Evolutionary conservation across 352 stramenopile genomes (phyloP).

Genomic region (Phytophthora cactorum): DNA sequence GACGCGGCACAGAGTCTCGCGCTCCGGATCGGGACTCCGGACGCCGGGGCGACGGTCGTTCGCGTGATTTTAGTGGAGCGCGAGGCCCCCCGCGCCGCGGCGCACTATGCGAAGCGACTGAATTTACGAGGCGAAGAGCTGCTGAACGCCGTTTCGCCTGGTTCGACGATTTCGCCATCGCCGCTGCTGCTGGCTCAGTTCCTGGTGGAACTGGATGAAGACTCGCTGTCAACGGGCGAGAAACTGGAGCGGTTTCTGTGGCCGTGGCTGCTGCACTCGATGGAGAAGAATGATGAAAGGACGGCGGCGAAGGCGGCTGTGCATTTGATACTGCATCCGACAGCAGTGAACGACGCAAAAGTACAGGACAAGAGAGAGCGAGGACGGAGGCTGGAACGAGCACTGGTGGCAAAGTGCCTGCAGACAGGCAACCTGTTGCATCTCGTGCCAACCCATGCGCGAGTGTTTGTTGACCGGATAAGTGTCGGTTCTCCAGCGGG

Average conservation of each 20-base stretch:
- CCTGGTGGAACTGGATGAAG: constrained; percentile 52
- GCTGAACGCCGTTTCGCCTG: constrained; percentile 20
- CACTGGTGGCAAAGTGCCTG: constrained; percentile 51
- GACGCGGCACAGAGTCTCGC: constrained; percentile 66
- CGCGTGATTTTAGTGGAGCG: constrained; percentile 44
- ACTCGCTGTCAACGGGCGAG: constrained; percentile 37
- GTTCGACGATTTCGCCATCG: constrained; percentile 22
- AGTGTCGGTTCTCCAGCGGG: neutral
- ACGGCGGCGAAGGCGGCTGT: constrained; percentile 33
- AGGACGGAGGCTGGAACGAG: constrained; percentile 46
- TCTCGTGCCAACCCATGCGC: constrained; percentile 40
- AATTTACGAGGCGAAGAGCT: constrained; percentile 39
- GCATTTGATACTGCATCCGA: constrained; percentile 50
- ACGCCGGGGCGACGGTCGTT: constrained; percentile 51
- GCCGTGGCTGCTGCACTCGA: constrained; percentile 53
- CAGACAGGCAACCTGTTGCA: constrained; percentile 43
- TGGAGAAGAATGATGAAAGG: constrained; percentile 23
- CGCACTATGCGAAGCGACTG: constrained; percentile 74
- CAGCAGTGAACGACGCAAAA: constrained; percentile 21
- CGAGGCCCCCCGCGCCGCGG: constrained; percentile 53
- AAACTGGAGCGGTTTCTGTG: constrained; percentile 61
- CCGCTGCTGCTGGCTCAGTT: constrained; percentile 59
- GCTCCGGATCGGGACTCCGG: constrained; percentile 39
- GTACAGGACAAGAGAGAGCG: constrained; percentile 37
- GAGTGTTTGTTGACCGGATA: constrained; percentile 23